These are phyloP conservation scores for Pichia nanzhaoensis DNA, from an alignment of 805 yeast species.

Conservation along the genomic window DNA sequence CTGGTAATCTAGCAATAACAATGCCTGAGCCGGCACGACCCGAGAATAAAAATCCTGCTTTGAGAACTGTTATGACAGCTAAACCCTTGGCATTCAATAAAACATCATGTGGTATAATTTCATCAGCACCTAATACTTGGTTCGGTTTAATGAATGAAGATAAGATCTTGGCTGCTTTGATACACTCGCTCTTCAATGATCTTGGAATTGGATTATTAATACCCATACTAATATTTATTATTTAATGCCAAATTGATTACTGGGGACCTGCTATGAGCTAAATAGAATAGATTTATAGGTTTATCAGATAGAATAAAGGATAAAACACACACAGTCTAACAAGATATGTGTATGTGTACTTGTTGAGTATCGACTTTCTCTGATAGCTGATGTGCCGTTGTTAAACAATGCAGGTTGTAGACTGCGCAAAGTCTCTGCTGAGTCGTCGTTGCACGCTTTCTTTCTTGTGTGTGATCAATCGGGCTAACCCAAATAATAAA, in stretches of 20 bases:
- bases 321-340: too few relatives aligned
- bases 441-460: too few relatives aligned
- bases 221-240: conserved; percentile 49
- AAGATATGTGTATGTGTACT: too few relatives aligned
- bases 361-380: too few relatives aligned
- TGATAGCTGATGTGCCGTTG: too few relatives aligned
- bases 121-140: conserved; percentile 83
- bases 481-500: too few relatives aligned
- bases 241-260: too few relatives aligned
- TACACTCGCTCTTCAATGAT: conserved; percentile 78
- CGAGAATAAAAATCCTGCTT: conserved; percentile 93
- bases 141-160: conserved; percentile 91
- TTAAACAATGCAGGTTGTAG: too few relatives aligned
- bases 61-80: conserved; percentile 86
- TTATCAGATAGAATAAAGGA: too few relatives aligned
- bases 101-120: conserved; percentile 83
- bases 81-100: conserved; percentile 87
- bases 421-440: too few relatives aligned
- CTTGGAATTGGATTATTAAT: conserved; percentile 94
- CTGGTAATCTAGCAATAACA: conserved; percentile 87
- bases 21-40: conserved; percentile 98
- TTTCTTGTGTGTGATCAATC: too few relatives aligned
- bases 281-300: too few relatives aligned
- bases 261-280: background rate
- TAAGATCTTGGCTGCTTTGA: conserved; percentile 90